phyloP scores from a whole-genome alignment of 352 stramenopile species.

The Lagenidium giganteum region DNA sequence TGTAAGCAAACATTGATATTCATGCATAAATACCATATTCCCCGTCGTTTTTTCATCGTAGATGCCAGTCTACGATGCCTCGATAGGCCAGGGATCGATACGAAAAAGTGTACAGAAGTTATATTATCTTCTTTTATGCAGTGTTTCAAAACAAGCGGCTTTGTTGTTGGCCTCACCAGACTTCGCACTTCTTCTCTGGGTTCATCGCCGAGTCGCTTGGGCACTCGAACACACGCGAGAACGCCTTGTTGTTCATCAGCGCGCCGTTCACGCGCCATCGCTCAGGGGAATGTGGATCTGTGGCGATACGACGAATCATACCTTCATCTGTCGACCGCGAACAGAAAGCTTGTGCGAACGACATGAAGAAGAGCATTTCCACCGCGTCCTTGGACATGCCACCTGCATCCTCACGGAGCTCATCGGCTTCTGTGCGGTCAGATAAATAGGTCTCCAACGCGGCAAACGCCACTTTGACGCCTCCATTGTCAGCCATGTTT shows the following conservation, averaged over 20 bases:
- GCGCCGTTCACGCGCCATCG: conserved; percentile 76
- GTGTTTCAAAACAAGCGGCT: too few species aligned
- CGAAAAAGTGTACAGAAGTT: too few species aligned
- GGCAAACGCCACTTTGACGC: conserved; percentile 62
- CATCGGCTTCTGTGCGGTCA: conserved; percentile 19
- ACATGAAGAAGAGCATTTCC: conserved; percentile 75
- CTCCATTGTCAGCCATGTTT: conserved; percentile 84
- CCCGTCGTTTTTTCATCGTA: too few species aligned
- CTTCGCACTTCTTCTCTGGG: conserved; percentile 54
- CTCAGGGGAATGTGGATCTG: conserved; percentile 59
- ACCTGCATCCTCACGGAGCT: conserved; percentile 9
- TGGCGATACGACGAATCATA: conserved; percentile 40
- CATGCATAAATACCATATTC: too few species aligned
- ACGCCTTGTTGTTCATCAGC: conserved; percentile 75
- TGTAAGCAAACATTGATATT: too few species aligned
- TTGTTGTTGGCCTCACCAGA: conserved; percentile 45
- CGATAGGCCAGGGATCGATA: too few species aligned
- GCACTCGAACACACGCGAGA: conserved; percentile 56
- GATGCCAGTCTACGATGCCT: too few species aligned
- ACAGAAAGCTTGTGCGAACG: conserved; percentile 73
- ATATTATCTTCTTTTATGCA: too few species aligned
- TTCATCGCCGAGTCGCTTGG: conserved; percentile 55
- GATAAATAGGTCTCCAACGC: conserved; percentile 45
- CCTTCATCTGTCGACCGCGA: conserved; percentile 51
- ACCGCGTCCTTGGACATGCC: conserved; percentile 16